These are phyloP conservation scores for Podospora comata DNA, from an alignment of 495 filamentous ascomycete genomes.

Conservation along the genomic window DNA sequence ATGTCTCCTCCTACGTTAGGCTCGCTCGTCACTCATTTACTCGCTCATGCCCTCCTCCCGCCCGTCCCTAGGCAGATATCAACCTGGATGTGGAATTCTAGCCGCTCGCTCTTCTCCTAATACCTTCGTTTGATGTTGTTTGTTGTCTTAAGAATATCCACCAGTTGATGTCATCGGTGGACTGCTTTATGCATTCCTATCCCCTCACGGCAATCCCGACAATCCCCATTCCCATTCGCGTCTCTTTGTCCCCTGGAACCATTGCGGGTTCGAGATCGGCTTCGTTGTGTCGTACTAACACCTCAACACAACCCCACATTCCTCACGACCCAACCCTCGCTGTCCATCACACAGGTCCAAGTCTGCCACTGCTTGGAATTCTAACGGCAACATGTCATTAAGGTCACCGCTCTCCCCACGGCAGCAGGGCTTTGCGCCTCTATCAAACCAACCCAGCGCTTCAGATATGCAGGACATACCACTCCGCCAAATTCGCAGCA, in stretches of 20 bases:
- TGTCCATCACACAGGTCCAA: not conserved
- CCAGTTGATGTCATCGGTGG: conserved; percentile 18
- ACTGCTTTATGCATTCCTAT: not conserved
- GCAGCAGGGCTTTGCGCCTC: conserved; percentile 33
- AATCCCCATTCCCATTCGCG: not conserved
- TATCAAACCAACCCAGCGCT: conserved; percentile 25
- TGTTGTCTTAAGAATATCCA: conserved; percentile 4
- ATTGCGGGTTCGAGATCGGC: not conserved
- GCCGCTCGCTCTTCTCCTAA: not conserved
- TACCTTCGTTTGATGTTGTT: conserved; percentile 14
- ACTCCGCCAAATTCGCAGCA: conserved; percentile 49
- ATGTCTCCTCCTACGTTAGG: too few species aligned
- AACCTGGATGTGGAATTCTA: conserved; percentile 1
- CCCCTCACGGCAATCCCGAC: not conserved
- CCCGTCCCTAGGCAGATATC: not conserved
- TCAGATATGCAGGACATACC: conserved; percentile 49
- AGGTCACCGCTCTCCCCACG: conserved; percentile 30
- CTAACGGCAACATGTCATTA: conserved; percentile 28
- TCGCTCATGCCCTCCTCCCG: too few species aligned
- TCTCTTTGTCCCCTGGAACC: not conserved
- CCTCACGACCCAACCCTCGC: not conserved
- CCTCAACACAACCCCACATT: conserved; percentile 7
- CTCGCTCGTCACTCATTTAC: too few species aligned
- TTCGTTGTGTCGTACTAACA: not conserved
- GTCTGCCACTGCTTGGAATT: not conserved